Percentiles rank a stretch among this genome's conserved stretches.
These are phyloP conservation scores for Gracilaria vermiculophylla DNA, from an alignment of 23 red algal genomes.

Conservation along the genomic window DNA sequence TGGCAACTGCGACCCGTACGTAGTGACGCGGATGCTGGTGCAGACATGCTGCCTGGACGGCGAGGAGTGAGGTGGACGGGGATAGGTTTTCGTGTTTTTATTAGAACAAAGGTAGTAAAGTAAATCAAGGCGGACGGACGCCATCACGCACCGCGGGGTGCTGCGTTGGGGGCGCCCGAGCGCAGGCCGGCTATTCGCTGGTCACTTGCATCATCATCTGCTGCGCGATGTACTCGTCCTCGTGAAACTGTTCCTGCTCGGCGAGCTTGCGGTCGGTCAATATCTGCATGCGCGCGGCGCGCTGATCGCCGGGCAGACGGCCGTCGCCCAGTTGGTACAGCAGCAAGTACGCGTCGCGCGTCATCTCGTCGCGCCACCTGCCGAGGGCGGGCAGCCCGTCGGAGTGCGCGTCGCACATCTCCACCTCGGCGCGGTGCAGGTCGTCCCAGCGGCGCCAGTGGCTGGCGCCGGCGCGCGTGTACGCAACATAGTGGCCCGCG, in stretches of 20 bases:
- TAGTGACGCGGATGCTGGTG: conserved; percentile 88
- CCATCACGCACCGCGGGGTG: neutral
- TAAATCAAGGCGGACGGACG: neutral
- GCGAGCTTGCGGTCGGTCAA: conserved; percentile 1
- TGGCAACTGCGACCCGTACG: conserved; percentile 91
- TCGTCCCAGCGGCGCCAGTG: conserved; percentile 70
- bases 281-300: neutral
- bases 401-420: neutral
- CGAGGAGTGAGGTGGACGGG: neutral
- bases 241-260: neutral
- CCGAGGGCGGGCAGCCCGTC: neutral
- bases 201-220: too few relatives aligned
- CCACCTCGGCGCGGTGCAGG: conserved; percentile 3
- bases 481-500: conserved; percentile 67
- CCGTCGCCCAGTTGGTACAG: conserved; percentile 62
- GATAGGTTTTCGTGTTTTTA: neutral
- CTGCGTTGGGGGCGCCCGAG: too few relatives aligned
- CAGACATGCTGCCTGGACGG: conserved; percentile 85
- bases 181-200: too few relatives aligned
- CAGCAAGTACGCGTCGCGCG: conserved; percentile 49
- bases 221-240: too few relatives aligned
- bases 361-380: conserved; percentile 47
- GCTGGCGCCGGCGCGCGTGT: conserved; percentile 24
- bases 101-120: neutral
- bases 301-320: neutral